Base-by-base conservation (phyloP, 176 grass and related monocot genomes). In the Phoenix dactylifera region DNA sequence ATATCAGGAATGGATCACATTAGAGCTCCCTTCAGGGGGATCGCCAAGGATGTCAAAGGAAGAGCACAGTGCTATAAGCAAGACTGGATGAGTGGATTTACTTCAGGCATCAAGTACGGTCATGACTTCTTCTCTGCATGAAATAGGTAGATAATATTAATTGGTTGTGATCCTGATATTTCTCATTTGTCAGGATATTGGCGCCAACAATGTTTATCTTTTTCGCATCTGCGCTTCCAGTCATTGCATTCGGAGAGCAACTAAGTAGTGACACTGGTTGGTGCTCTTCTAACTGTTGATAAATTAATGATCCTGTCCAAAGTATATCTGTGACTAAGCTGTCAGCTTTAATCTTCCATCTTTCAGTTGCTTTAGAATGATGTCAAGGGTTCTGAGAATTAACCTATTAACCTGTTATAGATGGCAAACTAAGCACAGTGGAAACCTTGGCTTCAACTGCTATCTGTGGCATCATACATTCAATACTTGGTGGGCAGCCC, bases 181-280 rank as follows among this genome's bases (percentile, higher is more conserved):
- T 32, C 22, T 55, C 6, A 24, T 65, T 29, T 28, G 3, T 66
- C 72, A 91, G 93, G 68, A 91, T 97, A 80, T 57, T 97, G 57
- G 93, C 93, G 54, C 93, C 93, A 22, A 97, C 93, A 17, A 78
- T 79, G 61, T 91, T 88, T 22, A 97, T 97, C 18, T 97, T 97
- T 54, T 91, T 97, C 64, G 93, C 93, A 6, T 97, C 93, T 19
- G 87, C 93, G 10, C 87, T 97, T 61, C 93, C 93, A 6, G 91
- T 96, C 18, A 82, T 96, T 26, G 72, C 91, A 57, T 96, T 96
- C 0, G 91, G 91, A 49, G 83, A 76, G 61, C 91, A 96, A 74
- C 50, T 96, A 19, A 87, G 91, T 65, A 77, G 73, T 18, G 83
- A 81, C 68, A 90, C 91, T 68, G 39, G 91, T 87, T 59, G 53